Evolutionary conservation across 2,329 filamentous ascomycete species (phyloP).

Genomic region (Magnaporthiopsis incrustans): DNA sequence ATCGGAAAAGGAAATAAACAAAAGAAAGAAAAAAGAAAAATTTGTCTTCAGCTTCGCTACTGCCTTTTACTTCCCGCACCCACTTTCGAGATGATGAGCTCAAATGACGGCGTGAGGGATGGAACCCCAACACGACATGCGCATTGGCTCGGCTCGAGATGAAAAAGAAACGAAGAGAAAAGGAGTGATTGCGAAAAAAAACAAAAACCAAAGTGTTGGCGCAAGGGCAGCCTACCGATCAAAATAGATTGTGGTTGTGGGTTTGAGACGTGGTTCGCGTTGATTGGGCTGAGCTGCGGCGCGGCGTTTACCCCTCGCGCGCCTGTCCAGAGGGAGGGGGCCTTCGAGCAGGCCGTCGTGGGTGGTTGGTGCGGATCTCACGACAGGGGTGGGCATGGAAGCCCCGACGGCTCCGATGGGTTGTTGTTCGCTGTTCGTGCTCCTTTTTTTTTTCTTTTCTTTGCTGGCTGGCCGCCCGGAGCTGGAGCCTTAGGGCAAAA

Average conservation of each 20-base stretch:
- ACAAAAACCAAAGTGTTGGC: neutral
- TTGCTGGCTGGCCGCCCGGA: no score
- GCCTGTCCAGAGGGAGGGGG: neutral
- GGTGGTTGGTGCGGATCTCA: conserved; percentile 4
- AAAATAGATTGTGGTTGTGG: conserved; percentile 8
- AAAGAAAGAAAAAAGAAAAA: neutral
- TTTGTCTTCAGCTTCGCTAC: neutral
- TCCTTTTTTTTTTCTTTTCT: neutral
- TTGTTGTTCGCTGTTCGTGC: neutral
- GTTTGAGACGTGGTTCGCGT: conserved; percentile 10
- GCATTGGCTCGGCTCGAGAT: neutral
- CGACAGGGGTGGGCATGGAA: neutral
- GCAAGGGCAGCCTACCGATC: conserved; percentile 3
- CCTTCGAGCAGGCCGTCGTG: neutral
- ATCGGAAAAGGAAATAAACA: neutral
- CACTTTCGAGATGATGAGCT: neutral
- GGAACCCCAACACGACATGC: neutral
- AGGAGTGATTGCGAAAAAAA: neutral
- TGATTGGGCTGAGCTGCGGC: conserved; percentile 8
- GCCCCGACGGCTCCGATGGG: conserved; percentile 1
- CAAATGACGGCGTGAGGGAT: neutral
- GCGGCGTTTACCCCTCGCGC: neutral
- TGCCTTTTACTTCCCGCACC: no score
- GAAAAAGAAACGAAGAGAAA: neutral
- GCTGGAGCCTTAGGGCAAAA: no score